These are phyloP conservation scores for Coleophoma cylindrospora DNA, from an alignment of 2,329 filamentous ascomycete genomes.

Conservation along the genomic window DNA sequence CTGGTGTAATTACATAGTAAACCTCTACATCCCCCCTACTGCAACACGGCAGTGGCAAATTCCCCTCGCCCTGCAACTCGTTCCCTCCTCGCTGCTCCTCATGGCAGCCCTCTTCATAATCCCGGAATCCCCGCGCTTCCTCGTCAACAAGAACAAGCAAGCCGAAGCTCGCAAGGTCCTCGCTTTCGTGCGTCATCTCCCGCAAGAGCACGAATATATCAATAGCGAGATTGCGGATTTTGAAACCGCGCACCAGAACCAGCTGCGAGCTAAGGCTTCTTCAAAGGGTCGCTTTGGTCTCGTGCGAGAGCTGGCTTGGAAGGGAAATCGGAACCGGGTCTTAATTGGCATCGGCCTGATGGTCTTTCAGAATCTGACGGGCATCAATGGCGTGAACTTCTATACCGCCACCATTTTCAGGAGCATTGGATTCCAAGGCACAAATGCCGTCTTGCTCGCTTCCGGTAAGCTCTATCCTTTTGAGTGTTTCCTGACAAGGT, in stretches of 20 bases:
- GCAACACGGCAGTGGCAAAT: constrained; percentile 25
- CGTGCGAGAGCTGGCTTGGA: constrained; percentile 14
- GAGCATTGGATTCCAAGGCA: constrained; percentile 17
- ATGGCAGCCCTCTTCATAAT: constrained; percentile 46
- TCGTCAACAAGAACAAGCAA: constrained; percentile 9
- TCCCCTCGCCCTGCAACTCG: constrained; percentile 28
- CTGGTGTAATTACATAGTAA: constrained; percentile 20
- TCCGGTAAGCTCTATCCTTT: constrained; percentile 9
- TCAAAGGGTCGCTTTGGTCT: background rate
- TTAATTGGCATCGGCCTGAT: constrained; percentile 16
- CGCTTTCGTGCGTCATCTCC: constrained; percentile 9
- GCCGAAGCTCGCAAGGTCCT: constrained; percentile 9
- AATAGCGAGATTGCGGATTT: constrained; percentile 14
- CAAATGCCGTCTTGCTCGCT: constrained; percentile 14
- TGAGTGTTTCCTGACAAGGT: background rate
- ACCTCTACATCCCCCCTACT: constrained; percentile 9
- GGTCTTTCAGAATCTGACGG: constrained; percentile 20
- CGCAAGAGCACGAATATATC: constrained; percentile 8
- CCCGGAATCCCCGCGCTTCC: constrained; percentile 61
- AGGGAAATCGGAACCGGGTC: constrained; percentile 14
- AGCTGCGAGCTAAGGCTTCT: constrained; percentile 1
- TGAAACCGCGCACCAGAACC: constrained; percentile 12
- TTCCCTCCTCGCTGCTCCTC: constrained; percentile 25
- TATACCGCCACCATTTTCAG: constrained; percentile 19
- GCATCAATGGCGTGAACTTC: constrained; percentile 21